phyloP scores from a whole-genome alignment of 164 flowering plant genomes.

The Akebia trifoliata region DNA sequence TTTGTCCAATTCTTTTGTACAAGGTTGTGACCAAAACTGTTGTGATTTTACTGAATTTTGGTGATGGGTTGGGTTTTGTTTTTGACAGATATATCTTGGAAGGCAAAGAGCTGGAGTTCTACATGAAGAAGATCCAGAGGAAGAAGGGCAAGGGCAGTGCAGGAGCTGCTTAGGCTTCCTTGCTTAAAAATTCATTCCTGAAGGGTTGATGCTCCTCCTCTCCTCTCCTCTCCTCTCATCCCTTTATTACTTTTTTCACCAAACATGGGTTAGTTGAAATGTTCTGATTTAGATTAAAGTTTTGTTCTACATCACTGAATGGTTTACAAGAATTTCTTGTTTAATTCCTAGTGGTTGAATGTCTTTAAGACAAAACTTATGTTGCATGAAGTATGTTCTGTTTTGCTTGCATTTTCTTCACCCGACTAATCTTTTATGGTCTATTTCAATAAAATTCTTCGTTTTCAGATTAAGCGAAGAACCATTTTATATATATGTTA shows the following conservation, averaged over 20 bases:
- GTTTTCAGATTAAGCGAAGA: too few relatives aligned
- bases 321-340: neutral
- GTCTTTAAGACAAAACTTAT: too few relatives aligned
- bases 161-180: constrained; percentile 34
- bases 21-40: neutral
- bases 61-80: neutral
- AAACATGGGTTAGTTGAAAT: neutral
- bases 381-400: too few relatives aligned
- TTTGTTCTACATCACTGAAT: neutral
- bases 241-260: neutral
- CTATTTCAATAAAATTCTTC: too few relatives aligned
- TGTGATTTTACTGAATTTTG: constrained; percentile 3
- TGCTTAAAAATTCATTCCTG: neutral
- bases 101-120: constrained; percentile 60
- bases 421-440: too few relatives aligned
- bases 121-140: constrained; percentile 56
- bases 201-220: neutral
- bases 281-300: constrained; percentile 1
- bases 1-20: neutral
- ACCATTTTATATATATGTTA: too few relatives aligned
- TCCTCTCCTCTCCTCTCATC: neutral
- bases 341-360: too few relatives aligned
- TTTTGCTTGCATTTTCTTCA: too few relatives aligned
- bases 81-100: constrained; percentile 34
- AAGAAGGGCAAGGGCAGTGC: constrained; percentile 57